Evolutionary conservation across 768 basidiomycete species (phyloP).

Genomic region (Amanita muscaria): DNA sequence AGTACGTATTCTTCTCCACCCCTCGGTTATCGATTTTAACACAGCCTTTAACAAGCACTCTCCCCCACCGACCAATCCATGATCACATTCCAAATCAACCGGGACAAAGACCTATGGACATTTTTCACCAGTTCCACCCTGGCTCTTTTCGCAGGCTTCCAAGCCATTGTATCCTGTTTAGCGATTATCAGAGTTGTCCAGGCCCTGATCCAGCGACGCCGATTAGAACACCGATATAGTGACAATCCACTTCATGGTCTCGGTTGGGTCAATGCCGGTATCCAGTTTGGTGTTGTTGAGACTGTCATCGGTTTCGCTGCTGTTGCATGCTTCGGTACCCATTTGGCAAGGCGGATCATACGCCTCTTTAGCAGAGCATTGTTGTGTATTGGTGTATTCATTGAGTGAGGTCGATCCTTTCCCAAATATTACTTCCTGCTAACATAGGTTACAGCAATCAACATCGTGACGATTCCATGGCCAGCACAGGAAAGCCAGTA

Average conservation of each 20-base stretch:
- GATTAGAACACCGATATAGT: slow-evolving; percentile 36
- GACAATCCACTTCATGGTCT: slow-evolving; percentile 48
- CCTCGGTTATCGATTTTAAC: background rate
- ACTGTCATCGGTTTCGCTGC: slow-evolving; percentile 53
- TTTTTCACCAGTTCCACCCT: slow-evolving; percentile 57
- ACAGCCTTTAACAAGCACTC: background rate
- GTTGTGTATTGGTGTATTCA: slow-evolving; percentile 53
- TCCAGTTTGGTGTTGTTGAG: slow-evolving; percentile 59
- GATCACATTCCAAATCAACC: slow-evolving; percentile 33
- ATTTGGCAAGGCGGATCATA: slow-evolving; percentile 49
- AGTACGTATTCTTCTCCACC: slow-evolving; percentile 30
- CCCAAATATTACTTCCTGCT: slow-evolving; percentile 1
- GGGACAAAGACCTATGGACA: slow-evolving; percentile 34
- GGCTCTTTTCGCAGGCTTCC: slow-evolving; percentile 46
- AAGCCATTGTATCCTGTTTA: slow-evolving; percentile 49
- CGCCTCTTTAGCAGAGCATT: slow-evolving; percentile 44
- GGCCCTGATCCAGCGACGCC: slow-evolving; percentile 41
- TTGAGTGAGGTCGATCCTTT: no score
- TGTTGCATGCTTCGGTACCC: slow-evolving; percentile 39
- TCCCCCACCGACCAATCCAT: slow-evolving; percentile 9
- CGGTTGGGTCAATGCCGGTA: slow-evolving; percentile 53
- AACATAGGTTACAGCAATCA: no score
- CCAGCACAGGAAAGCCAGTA: background rate
- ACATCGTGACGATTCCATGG: slow-evolving; percentile 3
- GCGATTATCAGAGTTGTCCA: slow-evolving; percentile 48